Evolutionary conservation across 345 rosid species (phyloP), one percentile per base, ranked within the genome.

Genomic region (Citrus reticulata): DNA sequence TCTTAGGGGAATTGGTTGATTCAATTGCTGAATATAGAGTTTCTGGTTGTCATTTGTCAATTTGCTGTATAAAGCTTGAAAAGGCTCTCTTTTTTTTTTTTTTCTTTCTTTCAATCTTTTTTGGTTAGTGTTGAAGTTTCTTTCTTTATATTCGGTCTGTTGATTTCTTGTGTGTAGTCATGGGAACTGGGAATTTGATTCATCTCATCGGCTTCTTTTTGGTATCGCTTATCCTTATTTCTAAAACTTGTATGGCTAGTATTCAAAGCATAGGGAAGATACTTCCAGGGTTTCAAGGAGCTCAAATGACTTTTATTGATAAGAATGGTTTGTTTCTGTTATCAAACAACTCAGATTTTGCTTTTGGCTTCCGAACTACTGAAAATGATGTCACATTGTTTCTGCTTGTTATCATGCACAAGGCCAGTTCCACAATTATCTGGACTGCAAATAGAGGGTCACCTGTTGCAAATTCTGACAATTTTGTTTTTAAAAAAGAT

Each of bases 381-480:
- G 25, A 65, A 69, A 32, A 67, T 2, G 89, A 88, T 73, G 87
- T 82, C 72, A 84, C 92, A 40, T 78, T 77, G 30, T 90, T 87
- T 83, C 86, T 84, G 9, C 83, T 96, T 29, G 92, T 85, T 74
- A 67, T 94, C 75, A 9, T 88, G 62, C 98, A 94, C 79, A 34
- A 2, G 80, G 68, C 55, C 68, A 89, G 81, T 71, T 7, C 42
- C 5, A 68, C 3, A 54, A 77, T 78, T 11, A 90, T 96, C 79
- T 96, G 99, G 99, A 70, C 98, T 0, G 97, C 97, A 16, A 96
- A 96, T 83, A 82, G 93, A 64, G 87, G 85, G 35, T 81, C 80
- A 74, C 97, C 91, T 7, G 92, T 96, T 75, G 61, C 81, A 9
- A 82, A 86, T 79, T 91, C 98, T 61, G 99, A 92, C 73, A 59